A percentile compares a stretch with the other conserved stretches of the same genome.
phyloP scores from a whole-genome alignment of 768 basidiomycete genomes.

The Rickenella mellea region DNA sequence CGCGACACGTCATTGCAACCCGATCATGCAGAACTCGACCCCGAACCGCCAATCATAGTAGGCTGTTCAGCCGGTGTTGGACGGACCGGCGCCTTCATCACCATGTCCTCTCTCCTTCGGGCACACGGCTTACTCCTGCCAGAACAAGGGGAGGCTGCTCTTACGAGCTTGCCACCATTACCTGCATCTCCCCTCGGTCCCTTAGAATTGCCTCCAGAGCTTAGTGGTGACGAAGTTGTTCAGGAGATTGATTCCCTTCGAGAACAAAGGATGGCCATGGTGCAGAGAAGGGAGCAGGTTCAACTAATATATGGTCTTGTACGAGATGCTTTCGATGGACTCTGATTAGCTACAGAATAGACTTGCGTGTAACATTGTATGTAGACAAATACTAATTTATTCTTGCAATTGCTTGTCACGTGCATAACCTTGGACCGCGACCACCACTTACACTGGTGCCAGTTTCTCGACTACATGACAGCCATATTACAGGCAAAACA shows the following conservation, averaged over 20 bases:
- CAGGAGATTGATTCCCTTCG: conserved; percentile 70
- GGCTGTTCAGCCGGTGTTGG: conserved; percentile 87
- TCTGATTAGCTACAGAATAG: no score
- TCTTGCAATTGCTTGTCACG: no score
- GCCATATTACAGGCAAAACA: no score
- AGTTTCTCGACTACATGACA: no score
- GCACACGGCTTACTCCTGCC: conserved; percentile 32
- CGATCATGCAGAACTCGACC: conserved; percentile 22
- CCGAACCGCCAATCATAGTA: conserved; percentile 71
- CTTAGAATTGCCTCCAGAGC: conserved; percentile 34
- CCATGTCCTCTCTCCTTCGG: conserved; percentile 71
- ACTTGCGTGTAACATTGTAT: no score
- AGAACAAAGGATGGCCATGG: conserved; percentile 79
- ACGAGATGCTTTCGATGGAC: conserved; percentile 4
- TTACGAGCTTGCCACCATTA: conserved; percentile 18
- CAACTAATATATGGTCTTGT: conserved; percentile 57
- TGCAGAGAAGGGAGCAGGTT: conserved; percentile 61
- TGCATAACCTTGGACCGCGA: no score
- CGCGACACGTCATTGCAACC: conserved; percentile 29
- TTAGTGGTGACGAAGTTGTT: conserved; percentile 48
- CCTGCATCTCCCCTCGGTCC: conserved; percentile 49
- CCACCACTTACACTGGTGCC: no score
- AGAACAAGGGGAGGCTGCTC: conserved; percentile 8
- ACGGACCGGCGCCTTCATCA: conserved; percentile 80
- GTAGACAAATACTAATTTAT: no score